Percentiles rank a stretch among this genome's conserved stretches.
These are phyloP conservation scores for Strobilomyces confusus DNA, from an alignment of 768 basidiomycete genomes.

Conservation along the genomic window DNA sequence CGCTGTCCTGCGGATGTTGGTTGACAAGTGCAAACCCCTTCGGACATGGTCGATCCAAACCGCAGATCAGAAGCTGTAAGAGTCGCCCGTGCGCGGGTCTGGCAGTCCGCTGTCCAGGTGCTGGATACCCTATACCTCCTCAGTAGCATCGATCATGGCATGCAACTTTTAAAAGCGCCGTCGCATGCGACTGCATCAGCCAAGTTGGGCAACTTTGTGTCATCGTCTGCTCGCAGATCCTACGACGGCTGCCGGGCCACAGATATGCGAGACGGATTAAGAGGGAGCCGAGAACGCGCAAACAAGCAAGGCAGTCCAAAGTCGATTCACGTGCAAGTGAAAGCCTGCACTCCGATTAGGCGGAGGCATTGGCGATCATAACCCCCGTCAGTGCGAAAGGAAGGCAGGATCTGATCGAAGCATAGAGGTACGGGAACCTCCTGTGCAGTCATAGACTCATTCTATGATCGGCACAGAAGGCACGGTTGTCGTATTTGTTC, in stretches of 20 bases:
- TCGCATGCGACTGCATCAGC: constrained; percentile 51
- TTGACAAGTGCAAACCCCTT: constrained; percentile 83
- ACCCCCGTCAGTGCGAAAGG: constrained; percentile 69
- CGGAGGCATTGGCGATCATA: constrained; percentile 14
- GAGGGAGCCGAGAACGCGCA: constrained; percentile 49
- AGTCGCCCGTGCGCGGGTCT: constrained; percentile 41
- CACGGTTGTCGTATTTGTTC: constrained; percentile 64
- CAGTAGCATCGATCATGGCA: constrained; percentile 65
- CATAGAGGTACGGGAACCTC: constrained; percentile 57
- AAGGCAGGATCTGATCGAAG: constrained; percentile 71
- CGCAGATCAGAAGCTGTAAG: constrained; percentile 64
- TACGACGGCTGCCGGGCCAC: constrained; percentile 27
- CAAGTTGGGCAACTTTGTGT: constrained; percentile 46
- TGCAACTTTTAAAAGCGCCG: constrained; percentile 60
- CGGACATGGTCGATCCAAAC: constrained; percentile 54
- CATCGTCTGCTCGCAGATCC: constrained; percentile 15
- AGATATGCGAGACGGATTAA: constrained; percentile 42
- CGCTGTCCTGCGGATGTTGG: constrained; percentile 76
- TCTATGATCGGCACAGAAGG: constrained; percentile 42
- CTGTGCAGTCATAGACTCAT: not conserved
- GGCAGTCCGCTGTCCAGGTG: constrained; percentile 12
- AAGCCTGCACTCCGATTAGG: too few relatives aligned
- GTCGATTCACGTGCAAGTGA: too few relatives aligned
- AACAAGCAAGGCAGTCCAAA: too few relatives aligned
- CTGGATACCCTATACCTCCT: constrained; percentile 52